phyloP scores from a whole-genome alignment of 169 alveolate genomes.

The Besnoitia besnoiti region DNA sequence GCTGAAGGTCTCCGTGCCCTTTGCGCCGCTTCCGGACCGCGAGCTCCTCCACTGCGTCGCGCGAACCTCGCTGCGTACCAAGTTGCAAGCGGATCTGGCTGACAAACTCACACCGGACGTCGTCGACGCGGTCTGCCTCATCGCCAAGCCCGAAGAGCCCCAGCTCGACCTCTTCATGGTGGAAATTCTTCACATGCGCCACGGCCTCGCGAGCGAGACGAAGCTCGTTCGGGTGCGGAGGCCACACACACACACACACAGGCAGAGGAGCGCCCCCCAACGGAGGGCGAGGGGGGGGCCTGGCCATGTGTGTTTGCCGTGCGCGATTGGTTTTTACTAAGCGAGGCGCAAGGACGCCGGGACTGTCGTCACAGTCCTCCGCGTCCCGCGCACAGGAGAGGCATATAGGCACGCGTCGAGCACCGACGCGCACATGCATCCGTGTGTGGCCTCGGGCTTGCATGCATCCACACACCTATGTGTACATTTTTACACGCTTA shows the following conservation, averaged over 20 bases:
- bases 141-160: slow-evolving; percentile 77
- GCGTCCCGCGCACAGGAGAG: too few relatives aligned
- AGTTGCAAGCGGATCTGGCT: slow-evolving; percentile 89
- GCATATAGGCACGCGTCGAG: too few relatives aligned
- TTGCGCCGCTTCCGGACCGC: slow-evolving; percentile 37
- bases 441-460: too few relatives aligned
- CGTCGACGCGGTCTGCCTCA: slow-evolving; percentile 90
- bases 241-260: too few relatives aligned
- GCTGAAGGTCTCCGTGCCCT: slow-evolving; percentile 31
- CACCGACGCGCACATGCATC: too few relatives aligned
- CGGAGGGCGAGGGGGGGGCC: too few relatives aligned
- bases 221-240: slow-evolving; percentile 84
- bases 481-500: not conserved
- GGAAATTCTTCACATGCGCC: slow-evolving; percentile 98
- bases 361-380: too few relatives aligned
- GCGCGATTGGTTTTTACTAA: too few relatives aligned
- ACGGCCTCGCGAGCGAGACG: slow-evolving; percentile 95
- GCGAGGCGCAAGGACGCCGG: too few relatives aligned
- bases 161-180: slow-evolving; percentile 97
- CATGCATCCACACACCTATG: not conserved
- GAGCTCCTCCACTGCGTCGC: slow-evolving; percentile 93
- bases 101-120: slow-evolving; percentile 94
- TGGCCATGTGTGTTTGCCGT: too few relatives aligned
- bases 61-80: slow-evolving; percentile 93
- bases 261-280: too few relatives aligned